These are phyloP conservation scores for Monosporascus cannonballus DNA, from an alignment of 2,329 filamentous ascomycete genomes.

Conservation along the genomic window DNA sequence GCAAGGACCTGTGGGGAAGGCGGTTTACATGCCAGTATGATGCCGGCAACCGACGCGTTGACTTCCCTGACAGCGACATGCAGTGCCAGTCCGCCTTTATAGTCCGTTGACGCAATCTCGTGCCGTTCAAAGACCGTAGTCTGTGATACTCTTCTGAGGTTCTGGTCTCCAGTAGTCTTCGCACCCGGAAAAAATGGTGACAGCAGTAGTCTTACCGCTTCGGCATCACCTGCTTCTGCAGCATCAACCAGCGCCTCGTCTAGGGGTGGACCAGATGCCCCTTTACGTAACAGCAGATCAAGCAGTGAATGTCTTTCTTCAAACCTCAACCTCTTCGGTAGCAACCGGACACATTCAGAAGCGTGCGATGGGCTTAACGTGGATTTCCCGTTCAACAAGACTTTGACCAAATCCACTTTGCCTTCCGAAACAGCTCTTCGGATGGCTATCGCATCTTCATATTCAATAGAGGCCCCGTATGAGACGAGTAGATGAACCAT, in stretches of 20 bases:
- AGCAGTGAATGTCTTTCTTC: slow-evolving; percentile 41
- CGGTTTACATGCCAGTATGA: slow-evolving; percentile 40
- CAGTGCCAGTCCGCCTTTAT: slow-evolving; percentile 46
- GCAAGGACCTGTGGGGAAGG: slow-evolving; percentile 41
- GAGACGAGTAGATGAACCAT: slow-evolving; percentile 48
- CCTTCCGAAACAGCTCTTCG: slow-evolving; percentile 42
- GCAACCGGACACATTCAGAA: slow-evolving; percentile 42
- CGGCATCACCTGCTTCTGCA: slow-evolving; percentile 39
- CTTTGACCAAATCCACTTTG: slow-evolving; percentile 39
- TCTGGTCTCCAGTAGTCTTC: slow-evolving; percentile 19
- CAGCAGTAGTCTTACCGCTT: slow-evolving; percentile 43
- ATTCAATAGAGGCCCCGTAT: slow-evolving; percentile 50
- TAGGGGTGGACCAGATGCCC: slow-evolving; percentile 40
- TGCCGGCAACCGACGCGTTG: slow-evolving; percentile 37
- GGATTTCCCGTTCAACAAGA: slow-evolving; percentile 40
- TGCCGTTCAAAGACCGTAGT: slow-evolving; percentile 35
- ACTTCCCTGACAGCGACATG: slow-evolving; percentile 41
- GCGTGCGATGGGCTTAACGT: slow-evolving; percentile 38
- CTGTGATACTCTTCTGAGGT: slow-evolving; percentile 22
- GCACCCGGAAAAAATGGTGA: slow-evolving; percentile 38
- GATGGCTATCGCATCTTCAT: slow-evolving; percentile 43
- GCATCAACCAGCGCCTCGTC: slow-evolving; percentile 46
- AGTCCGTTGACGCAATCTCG: slow-evolving; percentile 45
- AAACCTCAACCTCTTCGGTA: slow-evolving; percentile 40
- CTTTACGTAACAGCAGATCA: slow-evolving; percentile 41